Percentiles rank a stretch among this genome's conserved stretches.
Evolutionary conservation across 805 yeast species (phyloP).

Genomic region (Torulaspora indica): DNA sequence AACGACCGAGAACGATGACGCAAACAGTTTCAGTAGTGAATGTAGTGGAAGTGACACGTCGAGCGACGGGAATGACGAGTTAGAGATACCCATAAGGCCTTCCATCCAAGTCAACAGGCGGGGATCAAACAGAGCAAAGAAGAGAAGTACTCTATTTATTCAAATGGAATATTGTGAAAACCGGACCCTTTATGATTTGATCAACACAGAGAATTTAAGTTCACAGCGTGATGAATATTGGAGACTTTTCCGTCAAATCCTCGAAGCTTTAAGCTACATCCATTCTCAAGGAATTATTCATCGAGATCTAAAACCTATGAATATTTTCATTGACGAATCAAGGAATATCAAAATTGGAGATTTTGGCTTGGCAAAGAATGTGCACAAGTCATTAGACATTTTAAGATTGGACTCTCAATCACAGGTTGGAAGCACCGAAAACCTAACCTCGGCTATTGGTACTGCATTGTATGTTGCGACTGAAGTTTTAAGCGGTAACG

Average conservation of each 20-base stretch:
- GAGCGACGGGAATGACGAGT: constrained; percentile 1
- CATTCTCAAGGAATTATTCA: constrained; percentile 94
- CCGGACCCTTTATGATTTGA: constrained; percentile 78
- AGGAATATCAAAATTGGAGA: constrained; percentile 93
- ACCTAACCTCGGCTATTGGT: constrained; percentile 88
- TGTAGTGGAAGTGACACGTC: constrained; percentile 5
- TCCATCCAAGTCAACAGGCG: background rate
- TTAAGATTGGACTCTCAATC: constrained; percentile 33
- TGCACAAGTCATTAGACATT: constrained; percentile 47
- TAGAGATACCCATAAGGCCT: constrained; percentile 1
- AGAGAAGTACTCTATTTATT: constrained; percentile 72
- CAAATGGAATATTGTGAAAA: constrained; percentile 99
- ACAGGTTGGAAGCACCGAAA: constrained; percentile 45
- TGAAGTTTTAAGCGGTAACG: constrained; percentile 71
- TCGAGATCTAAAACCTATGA: constrained; percentile 91
- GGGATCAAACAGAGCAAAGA: constrained; percentile 21
- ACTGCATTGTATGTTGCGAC: constrained; percentile 90
- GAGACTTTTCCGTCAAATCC: constrained; percentile 79
- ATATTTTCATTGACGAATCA: constrained; percentile 87
- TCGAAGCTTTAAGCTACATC: constrained; percentile 86
- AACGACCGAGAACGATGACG: constrained; percentile 23
- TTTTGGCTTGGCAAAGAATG: constrained; percentile 92
- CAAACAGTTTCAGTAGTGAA: constrained; percentile 21
- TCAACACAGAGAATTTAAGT: constrained; percentile 67
- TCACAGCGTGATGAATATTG: constrained; percentile 75